Base-by-base conservation (phyloP, 495 filamentous ascomycete genomes). In the Cercophora newfieldiana region DNA sequence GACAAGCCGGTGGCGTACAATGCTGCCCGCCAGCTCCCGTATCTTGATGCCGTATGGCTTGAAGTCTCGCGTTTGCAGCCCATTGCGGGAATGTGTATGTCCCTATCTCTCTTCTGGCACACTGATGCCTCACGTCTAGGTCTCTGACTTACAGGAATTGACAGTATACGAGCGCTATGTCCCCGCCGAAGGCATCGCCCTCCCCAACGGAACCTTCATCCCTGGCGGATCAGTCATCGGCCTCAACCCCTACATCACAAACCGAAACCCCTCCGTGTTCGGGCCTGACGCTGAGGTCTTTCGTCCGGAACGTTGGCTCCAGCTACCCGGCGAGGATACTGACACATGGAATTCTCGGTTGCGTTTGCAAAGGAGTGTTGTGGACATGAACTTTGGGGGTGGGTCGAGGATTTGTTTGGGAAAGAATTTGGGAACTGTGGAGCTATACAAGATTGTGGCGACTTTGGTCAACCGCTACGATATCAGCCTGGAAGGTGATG, bases 11-110 rank as follows among this genome's bases (percentile, higher is more conserved):
- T 57, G 10, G 58, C 70, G 3, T 67, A 72, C 63, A 65, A 66
- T 22, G 54, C 65, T 18, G 69, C 69, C 8, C 65, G 70, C 22
- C 66, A 68, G 1, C 62, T 89, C 10, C 82, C 80, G 7, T 90
- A 90, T 67, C 80, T 89, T 22, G 80, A 86, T 37, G 85, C 87
- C 7, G 79, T 83, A 18, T 78, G 90, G 68, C 84, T 86, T 63
- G 88, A 91, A 69, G 76, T 82, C 0, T 77, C 87, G 68, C 83
- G 87, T 2, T 63, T 86, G 14, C 83, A 89, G 71, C 83, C 88
- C 0, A 79, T 85, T 16, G 54, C 54, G 3, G 54, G 54, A 7
- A 8, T 25, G 25, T 26, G 74, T 83, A 77, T 86, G 31, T 75
- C 80, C 28, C 77, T 88, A 47, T 26, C 28, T 28, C 54, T 18